Conservation (phyloP, 768 basidiomycete genomes). For the Mrakia blollopis region DNA sequence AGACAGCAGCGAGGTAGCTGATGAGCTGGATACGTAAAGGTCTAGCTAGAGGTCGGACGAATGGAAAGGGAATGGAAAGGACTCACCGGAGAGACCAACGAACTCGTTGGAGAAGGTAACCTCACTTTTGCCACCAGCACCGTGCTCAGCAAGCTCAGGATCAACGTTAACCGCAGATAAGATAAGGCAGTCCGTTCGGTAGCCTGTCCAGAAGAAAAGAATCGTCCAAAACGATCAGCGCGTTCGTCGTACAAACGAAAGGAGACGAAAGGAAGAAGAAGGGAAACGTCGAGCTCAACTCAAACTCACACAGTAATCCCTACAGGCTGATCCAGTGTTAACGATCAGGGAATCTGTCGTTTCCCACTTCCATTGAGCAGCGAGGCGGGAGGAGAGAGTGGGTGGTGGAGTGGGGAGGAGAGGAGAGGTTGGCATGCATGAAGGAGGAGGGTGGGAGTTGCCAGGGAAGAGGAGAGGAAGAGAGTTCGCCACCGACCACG, state of each 20-base stretch:
- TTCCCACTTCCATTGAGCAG: constrained; percentile 10
- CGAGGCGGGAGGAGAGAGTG: neutral
- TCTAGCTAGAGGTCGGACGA: no score
- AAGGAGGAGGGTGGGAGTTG: neutral
- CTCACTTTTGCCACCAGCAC: constrained; percentile 7
- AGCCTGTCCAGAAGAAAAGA: neutral
- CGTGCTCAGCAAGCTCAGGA: neutral
- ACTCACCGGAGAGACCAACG: neutral
- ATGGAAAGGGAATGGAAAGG: neutral
- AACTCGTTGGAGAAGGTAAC: neutral
- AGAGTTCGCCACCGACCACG: no score
- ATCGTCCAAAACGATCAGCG: neutral
- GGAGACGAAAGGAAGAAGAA: neutral
- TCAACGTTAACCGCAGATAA: constrained; percentile 3
- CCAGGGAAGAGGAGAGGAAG: no score
- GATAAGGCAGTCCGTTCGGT: neutral
- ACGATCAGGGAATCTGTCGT: neutral
- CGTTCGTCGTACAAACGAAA: neutral
- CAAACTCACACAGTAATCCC: constrained; percentile 17
- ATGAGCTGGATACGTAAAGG: no score
- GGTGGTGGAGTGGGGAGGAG: neutral
- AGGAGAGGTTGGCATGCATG: neutral
- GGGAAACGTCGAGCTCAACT: no score
- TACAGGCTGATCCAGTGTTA: neutral
- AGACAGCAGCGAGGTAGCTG: neutral